phyloP scores from a whole-genome alignment of 2,329 filamentous ascomycete genomes.

The Meredithiella fracta region DNA sequence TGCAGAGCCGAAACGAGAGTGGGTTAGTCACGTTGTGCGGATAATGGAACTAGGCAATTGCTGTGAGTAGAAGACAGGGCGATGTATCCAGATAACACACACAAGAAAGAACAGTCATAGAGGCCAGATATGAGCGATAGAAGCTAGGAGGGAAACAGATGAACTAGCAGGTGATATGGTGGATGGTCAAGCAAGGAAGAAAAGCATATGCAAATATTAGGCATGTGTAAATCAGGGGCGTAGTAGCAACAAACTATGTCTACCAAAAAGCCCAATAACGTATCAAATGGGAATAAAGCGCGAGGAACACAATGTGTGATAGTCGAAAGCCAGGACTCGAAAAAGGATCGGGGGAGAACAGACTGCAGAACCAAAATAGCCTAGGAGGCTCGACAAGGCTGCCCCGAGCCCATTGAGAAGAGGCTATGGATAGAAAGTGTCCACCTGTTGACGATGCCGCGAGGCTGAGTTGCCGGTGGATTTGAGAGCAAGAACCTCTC shows the following conservation, averaged over 20 bases:
- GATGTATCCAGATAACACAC: not conserved
- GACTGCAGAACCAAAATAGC: not conserved
- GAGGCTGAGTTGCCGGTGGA: not conserved
- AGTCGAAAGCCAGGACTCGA: not conserved
- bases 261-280: not conserved
- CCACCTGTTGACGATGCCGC: not conserved
- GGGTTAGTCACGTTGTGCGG: not conserved
- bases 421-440: not conserved
- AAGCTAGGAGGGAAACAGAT: not conserved
- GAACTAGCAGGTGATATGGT: not conserved
- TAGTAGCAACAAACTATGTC: not conserved
- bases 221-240: not conserved
- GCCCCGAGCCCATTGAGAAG: not conserved
- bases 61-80: not conserved
- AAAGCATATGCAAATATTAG: constrained; percentile 1
- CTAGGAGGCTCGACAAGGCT: not conserved
- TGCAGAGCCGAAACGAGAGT: not conserved
- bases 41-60: not conserved
- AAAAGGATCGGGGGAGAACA: not conserved
- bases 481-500: not conserved
- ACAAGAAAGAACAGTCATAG: not conserved
- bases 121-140: too few relatives aligned
- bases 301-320: not conserved
- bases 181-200: constrained; percentile 13
- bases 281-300: constrained; percentile 3